Percentiles rank a stretch among this genome's conserved stretches.
These are phyloP conservation scores for Trametes maxima DNA, from an alignment of 768 basidiomycete species.

Conservation along the genomic window DNA sequence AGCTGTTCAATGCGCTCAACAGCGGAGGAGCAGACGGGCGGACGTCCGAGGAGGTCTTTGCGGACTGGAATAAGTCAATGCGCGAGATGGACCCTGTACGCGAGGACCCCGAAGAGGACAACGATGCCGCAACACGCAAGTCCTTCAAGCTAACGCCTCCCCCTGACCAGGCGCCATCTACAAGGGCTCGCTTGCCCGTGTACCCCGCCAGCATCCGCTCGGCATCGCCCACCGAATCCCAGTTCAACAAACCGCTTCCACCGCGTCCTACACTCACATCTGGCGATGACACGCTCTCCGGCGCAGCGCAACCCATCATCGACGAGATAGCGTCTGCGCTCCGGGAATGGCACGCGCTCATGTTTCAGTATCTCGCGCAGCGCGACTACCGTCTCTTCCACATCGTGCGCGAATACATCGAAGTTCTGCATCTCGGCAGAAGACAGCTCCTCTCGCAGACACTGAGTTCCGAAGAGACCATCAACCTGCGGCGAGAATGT, in stretches of 20 bases:
- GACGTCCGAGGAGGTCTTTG: constrained; percentile 38
- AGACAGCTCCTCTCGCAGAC: constrained; percentile 88
- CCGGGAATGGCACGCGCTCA: constrained; percentile 91
- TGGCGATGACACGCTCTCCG: constrained; percentile 89
- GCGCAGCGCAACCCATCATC: constrained; percentile 83
- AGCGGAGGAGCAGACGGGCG: constrained; percentile 48
- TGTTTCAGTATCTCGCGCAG: constrained; percentile 88
- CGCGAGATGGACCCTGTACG: constrained; percentile 52
- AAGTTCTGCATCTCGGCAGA: constrained; percentile 88
- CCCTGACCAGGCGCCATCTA: constrained; percentile 73
- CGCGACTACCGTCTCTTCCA: constrained; percentile 91
- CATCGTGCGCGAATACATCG: constrained; percentile 84
- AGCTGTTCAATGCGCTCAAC: constrained; percentile 63
- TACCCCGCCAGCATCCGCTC: constrained; percentile 74
- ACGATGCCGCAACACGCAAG: constrained; percentile 46
- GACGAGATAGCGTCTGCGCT: constrained; percentile 97
- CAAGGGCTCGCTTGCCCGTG: constrained; percentile 70
- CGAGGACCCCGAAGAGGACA: constrained; percentile 67
- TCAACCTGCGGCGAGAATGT: constrained; percentile 80
- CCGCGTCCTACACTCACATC: constrained; percentile 94
- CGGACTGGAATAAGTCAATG: constrained; percentile 26
- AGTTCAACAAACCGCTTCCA: constrained; percentile 71
- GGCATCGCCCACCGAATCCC: constrained; percentile 64
- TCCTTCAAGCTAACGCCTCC: constrained; percentile 75
- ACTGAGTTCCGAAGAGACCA: constrained; percentile 83